Evolutionary conservation across 2,329 filamentous ascomycete genomes (phyloP).

Genomic region (Hypomyces rosellus): DNA sequence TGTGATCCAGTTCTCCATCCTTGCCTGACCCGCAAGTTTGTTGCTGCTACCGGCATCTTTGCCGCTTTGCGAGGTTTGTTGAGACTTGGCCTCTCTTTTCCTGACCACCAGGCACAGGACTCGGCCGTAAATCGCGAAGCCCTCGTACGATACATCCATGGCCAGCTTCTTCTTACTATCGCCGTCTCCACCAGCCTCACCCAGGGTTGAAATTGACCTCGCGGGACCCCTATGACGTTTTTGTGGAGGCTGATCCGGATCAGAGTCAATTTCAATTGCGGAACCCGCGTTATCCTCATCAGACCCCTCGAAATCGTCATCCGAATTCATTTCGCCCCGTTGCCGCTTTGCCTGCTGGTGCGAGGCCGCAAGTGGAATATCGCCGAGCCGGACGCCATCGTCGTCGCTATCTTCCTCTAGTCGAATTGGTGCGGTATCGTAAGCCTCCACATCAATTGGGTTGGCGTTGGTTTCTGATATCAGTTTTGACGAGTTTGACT

Average conservation of each 20-base stretch:
- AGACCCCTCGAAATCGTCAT: conserved; percentile 17
- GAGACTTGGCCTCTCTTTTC: conserved; percentile 55
- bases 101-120: conserved; percentile 86
- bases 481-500: conserved; percentile 57
- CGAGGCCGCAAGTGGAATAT: conserved; percentile 26
- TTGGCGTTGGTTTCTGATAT: conserved; percentile 49
- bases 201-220: conserved; percentile 15
- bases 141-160: conserved; percentile 84
- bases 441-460: conserved; percentile 47
- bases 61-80: conserved; percentile 23
- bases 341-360: conserved; percentile 24
- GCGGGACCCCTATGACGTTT: conserved; percentile 37
- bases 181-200: conserved; percentile 24
- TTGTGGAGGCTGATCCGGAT: conserved; percentile 35
- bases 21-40: conserved; percentile 51
- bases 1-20: conserved; percentile 80
- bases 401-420: conserved; percentile 46
- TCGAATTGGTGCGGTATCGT: conserved; percentile 27
- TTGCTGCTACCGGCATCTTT: conserved; percentile 24
- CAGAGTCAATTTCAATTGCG: conserved; percentile 33
- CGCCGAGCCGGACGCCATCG: conserved; percentile 23
- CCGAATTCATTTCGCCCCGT: conserved; percentile 24
- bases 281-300: conserved; percentile 31
- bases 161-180: conserved; percentile 88
- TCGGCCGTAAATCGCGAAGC: conserved; percentile 91